phyloP scores from a whole-genome alignment of 208 protist species.

The Angomonas deanei region DNA sequence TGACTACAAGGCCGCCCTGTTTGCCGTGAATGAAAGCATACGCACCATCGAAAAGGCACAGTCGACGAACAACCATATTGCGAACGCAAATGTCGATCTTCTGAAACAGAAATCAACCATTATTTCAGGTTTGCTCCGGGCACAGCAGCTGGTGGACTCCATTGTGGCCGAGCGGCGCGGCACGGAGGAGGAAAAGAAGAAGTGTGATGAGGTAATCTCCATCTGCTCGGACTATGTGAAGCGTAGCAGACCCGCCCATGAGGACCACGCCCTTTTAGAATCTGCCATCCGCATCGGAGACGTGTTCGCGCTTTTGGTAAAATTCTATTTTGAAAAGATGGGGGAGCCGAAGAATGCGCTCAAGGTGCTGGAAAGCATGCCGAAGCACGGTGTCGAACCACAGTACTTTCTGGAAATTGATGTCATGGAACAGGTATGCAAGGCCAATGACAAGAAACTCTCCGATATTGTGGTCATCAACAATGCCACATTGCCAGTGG shows the following conservation, averaged over 20 bases:
- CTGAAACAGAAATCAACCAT: constrained; percentile 50
- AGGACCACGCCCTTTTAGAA: constrained; percentile 62
- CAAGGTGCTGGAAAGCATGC: constrained; percentile 90
- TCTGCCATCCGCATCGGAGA: constrained; percentile 90
- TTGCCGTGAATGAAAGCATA: constrained; percentile 79
- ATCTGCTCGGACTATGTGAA: constrained; percentile 87
- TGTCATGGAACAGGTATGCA: constrained; percentile 84
- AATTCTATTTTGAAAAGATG: constrained; percentile 86
- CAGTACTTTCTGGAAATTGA: constrained; percentile 87
- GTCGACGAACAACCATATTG: constrained; percentile 19
- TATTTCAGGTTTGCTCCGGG: constrained; percentile 49
- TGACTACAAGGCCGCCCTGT: constrained; percentile 92
- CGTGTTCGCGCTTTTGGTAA: constrained; percentile 93
- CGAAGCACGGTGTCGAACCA: constrained; percentile 80
- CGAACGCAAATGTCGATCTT: constrained; percentile 28
- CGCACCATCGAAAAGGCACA: constrained; percentile 42
- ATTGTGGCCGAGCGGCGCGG: constrained; percentile 25
- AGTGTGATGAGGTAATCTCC: constrained; percentile 61
- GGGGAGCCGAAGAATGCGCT: constrained; percentile 75
- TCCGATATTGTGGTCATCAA: constrained; percentile 35
- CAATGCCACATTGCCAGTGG: background rate
- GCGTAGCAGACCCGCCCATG: constrained; percentile 55
- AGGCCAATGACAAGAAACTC: constrained; percentile 57
- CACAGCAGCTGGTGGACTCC: constrained; percentile 43
- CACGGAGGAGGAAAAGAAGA: constrained; percentile 41